phyloP scores from a whole-genome alignment of 305 asterid genomes.

The Fraxinus greggii region DNA sequence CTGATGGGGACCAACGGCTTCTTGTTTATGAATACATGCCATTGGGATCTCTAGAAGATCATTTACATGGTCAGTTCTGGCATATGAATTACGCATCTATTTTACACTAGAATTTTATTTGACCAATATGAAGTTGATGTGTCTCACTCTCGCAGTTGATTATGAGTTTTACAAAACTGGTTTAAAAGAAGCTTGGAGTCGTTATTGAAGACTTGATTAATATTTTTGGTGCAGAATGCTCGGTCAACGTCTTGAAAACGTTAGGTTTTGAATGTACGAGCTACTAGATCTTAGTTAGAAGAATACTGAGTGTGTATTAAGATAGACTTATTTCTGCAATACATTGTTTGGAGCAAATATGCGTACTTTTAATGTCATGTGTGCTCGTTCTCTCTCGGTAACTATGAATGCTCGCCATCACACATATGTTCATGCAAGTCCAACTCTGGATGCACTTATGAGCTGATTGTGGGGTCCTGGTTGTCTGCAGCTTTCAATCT shows the following conservation, averaged over 20 bases:
- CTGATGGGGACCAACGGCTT: slow-evolving; percentile 90
- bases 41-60: slow-evolving; percentile 91
- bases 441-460: not conserved
- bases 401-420: not conserved
- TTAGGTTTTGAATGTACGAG: not conserved
- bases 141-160: not conserved
- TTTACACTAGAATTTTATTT: slow-evolving; percentile 2
- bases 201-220: not conserved
- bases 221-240: not conserved
- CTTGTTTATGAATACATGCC: slow-evolving; percentile 93
- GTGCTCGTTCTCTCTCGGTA: not conserved
- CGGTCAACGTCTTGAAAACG: not conserved
- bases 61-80: slow-evolving; percentile 73
- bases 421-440: not conserved
- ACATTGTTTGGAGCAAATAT: not conserved
- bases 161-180: not conserved
- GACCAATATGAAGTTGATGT: not conserved
- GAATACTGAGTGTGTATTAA: not conserved
- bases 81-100: not conserved
- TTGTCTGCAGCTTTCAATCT: not conserved
- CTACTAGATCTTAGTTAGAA: not conserved
- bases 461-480: not conserved
- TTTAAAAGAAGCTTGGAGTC: not conserved
- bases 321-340: not conserved
- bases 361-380: not conserved